Conservation (phyloP, 2,329 filamentous ascomycete species). For the Clarireedia homoeocarpa region DNA sequence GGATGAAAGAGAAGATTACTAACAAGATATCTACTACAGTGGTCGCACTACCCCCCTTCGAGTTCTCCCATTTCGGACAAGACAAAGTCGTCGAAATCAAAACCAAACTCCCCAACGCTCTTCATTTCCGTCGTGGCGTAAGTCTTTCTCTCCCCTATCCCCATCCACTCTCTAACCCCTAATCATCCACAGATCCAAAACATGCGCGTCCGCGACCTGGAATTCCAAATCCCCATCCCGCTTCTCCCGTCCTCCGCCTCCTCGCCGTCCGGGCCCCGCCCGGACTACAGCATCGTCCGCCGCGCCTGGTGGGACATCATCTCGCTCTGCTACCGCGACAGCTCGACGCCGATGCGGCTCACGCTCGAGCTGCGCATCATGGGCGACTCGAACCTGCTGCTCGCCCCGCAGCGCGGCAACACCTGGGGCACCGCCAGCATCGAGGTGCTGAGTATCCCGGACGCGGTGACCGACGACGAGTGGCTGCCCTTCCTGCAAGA, state of each 20-base stretch:
- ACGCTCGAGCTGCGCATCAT: constrained; percentile 39
- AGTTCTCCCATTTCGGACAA: constrained; percentile 15
- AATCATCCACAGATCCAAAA: constrained; percentile 32
- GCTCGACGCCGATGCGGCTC: constrained; percentile 34
- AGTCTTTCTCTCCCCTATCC: not conserved
- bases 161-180: not conserved
- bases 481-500: constrained; percentile 36
- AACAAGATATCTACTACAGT: not conserved
- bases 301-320: constrained; percentile 45
- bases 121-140: constrained; percentile 40
- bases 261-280: constrained; percentile 17
- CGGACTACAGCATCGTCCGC: constrained; percentile 37
- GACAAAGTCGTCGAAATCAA: constrained; percentile 29
- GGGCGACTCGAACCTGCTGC: constrained; percentile 34
- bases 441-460: constrained; percentile 36
- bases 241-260: constrained; percentile 23
- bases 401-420: constrained; percentile 39
- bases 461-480: constrained; percentile 30
- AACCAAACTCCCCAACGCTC: constrained; percentile 36
- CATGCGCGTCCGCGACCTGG: constrained; percentile 38
- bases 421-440: constrained; percentile 35
- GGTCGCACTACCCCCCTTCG: constrained; percentile 10
- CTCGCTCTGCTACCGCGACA: constrained; percentile 34
- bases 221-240: constrained; percentile 38
- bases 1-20: not conserved